These are phyloP conservation scores for Tolypocladium amazonense DNA, from an alignment of 2,329 filamentous ascomycete species.

Conservation along the genomic window DNA sequence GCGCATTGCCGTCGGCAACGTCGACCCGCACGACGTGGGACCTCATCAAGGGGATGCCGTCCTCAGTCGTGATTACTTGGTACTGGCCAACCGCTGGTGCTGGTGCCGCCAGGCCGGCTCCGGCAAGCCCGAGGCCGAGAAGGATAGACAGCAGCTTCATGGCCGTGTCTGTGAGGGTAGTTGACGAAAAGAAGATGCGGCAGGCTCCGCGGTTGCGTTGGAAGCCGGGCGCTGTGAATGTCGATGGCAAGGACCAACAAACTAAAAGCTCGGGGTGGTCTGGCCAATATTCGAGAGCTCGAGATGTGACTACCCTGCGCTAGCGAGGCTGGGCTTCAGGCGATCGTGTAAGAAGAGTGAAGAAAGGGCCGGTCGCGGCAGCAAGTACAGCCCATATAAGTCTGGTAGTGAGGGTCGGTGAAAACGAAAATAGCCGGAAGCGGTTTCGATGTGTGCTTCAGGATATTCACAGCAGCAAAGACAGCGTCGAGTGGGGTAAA, in stretches of 20 bases:
- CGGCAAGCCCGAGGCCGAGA: slow-evolving; percentile 1
- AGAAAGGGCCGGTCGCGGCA: not conserved
- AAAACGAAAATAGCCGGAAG: not conserved
- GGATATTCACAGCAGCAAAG: not conserved
- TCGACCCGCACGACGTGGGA: slow-evolving; percentile 4
- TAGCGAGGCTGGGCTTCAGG: not conserved
- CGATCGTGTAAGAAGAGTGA: not conserved
- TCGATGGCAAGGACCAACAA: not conserved
- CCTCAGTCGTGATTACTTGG: not conserved
- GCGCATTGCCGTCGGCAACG: not conserved
- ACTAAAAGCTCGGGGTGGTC: not conserved
- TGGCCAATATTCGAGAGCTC: not conserved
- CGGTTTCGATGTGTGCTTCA: not conserved
- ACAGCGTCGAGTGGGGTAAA: not conserved
- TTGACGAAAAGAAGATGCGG: not conserved
- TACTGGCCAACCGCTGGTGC: slow-evolving; percentile 1
- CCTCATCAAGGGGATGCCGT: not conserved
- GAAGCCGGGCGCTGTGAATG: not conserved
- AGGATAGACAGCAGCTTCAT: slow-evolving; percentile 2
- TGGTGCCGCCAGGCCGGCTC: slow-evolving; percentile 5
- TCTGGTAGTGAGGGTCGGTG: not conserved
- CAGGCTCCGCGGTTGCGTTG: not conserved
- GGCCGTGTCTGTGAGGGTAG: not conserved
- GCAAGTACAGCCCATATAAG: not conserved
- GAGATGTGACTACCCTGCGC: not conserved